phyloP scores from a whole-genome alignment of 768 basidiomycete species.

The Chlorophyllum brunneum region DNA sequence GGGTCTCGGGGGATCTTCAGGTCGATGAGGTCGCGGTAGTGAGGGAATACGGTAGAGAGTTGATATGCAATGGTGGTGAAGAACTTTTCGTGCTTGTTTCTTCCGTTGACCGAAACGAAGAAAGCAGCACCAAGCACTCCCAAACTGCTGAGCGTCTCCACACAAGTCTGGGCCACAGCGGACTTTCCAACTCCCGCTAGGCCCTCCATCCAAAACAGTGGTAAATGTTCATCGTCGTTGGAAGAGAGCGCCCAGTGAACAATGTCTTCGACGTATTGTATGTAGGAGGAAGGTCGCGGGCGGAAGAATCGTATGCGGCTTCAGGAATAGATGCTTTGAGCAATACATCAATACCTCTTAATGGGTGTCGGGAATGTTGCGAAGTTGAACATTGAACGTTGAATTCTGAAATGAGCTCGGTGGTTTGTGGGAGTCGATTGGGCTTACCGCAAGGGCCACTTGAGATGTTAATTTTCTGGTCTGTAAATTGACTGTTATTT shows the following conservation, averaged over 20 bases:
- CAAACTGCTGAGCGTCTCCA: background rate
- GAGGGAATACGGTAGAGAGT: background rate
- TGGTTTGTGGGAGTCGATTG: too few relatives aligned
- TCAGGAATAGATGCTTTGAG: background rate
- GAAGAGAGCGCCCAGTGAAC: background rate
- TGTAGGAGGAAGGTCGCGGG: slow-evolving; percentile 9
- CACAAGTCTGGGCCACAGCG: slow-evolving; percentile 5
- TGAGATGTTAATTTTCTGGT: background rate
- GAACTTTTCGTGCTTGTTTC: background rate
- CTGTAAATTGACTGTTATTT: background rate
- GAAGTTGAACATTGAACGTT: too few relatives aligned
- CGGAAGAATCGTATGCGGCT: too few relatives aligned
- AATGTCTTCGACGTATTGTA: slow-evolving; percentile 12
- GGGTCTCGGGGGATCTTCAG: background rate
- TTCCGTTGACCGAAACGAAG: slow-evolving; percentile 5
- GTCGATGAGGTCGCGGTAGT: background rate
- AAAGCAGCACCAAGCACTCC: background rate
- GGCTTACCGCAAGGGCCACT: background rate
- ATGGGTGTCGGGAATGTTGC: background rate
- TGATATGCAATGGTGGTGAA: slow-evolving; percentile 10
- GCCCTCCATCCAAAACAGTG: slow-evolving; percentile 5
- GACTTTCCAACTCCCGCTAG: slow-evolving; percentile 5
- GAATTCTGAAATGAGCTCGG: too few relatives aligned
- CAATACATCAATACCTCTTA: background rate
- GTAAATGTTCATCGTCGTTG: background rate